phyloP scores from a whole-genome alignment of 352 stramenopile species.

The Peronospora farinosa region DNA sequence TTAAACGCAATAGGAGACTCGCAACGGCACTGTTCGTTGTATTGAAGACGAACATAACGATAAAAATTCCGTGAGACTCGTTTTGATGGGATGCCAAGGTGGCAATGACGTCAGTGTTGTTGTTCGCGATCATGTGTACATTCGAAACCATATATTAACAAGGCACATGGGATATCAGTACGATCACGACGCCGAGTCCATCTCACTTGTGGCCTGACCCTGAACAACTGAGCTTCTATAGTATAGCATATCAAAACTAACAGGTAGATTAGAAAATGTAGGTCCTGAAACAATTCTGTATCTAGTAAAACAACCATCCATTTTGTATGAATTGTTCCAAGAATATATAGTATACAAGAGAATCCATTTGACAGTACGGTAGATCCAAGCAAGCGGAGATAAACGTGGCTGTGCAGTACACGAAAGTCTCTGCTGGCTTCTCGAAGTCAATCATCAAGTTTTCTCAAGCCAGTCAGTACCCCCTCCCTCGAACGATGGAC shows the following conservation, averaged over 20 bases:
- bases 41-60: background rate
- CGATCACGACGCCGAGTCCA: constrained; percentile 21
- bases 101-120: too few species aligned
- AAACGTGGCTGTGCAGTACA: constrained; percentile 1
- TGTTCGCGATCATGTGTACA: too few species aligned
- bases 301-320: background rate
- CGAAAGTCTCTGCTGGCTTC: background rate
- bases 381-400: constrained; percentile 15
- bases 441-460: constrained; percentile 22
- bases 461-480: constrained; percentile 14
- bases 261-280: constrained; percentile 4
- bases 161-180: constrained; percentile 26
- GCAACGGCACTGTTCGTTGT: background rate
- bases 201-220: constrained; percentile 10
- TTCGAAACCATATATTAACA: too few species aligned
- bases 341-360: background rate
- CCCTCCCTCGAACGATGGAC: constrained; percentile 28
- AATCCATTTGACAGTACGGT: constrained; percentile 20
- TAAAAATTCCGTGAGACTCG: background rate
- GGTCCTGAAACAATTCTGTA: background rate
- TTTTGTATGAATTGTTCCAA: constrained; percentile 4
- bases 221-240: constrained; percentile 20
- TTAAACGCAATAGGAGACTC: background rate
- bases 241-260: constrained; percentile 13
- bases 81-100: too few species aligned